Evolutionary conservation across 2,329 filamentous ascomycete genomes (phyloP).

Genomic region (Remersonia thermophila): DNA sequence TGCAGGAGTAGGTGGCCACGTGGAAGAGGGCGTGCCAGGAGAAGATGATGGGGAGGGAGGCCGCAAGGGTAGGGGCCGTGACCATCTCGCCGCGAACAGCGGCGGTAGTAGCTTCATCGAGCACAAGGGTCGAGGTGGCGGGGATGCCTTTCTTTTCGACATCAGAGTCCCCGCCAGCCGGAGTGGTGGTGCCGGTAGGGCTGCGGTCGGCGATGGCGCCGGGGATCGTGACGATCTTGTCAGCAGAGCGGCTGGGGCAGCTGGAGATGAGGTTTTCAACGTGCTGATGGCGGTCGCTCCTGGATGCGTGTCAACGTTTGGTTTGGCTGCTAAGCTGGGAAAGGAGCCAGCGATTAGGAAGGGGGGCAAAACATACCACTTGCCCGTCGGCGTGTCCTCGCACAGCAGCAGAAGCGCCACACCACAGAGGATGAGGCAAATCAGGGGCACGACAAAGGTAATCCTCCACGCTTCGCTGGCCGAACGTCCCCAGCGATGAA

Average conservation of each 20-base stretch:
- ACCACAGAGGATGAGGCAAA: constrained; percentile 56
- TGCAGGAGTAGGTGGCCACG: constrained; percentile 45
- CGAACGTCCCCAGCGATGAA: constrained; percentile 34
- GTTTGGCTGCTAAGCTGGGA: not conserved
- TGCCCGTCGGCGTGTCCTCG: constrained; percentile 69
- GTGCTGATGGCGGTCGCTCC: constrained; percentile 53
- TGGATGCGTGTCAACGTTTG: not conserved
- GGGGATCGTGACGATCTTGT: constrained; percentile 38
- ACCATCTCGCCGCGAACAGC: constrained; percentile 41
- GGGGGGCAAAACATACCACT: constrained; percentile 33
- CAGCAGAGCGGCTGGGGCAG: constrained; percentile 15
- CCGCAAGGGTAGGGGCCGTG: constrained; percentile 42
- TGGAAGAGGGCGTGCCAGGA: constrained; percentile 44
- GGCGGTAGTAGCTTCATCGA: constrained; percentile 20
- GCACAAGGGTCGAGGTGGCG: constrained; percentile 33
- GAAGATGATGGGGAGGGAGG: constrained; percentile 32
- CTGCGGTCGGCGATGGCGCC: constrained; percentile 21
- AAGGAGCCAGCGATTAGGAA: too few relatives aligned
- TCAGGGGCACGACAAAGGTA: constrained; percentile 71
- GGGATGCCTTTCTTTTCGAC: constrained; percentile 17
- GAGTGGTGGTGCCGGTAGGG: too few relatives aligned
- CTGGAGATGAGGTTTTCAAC: constrained; percentile 37
- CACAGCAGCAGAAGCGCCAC: constrained; percentile 58
- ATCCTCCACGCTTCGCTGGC: constrained; percentile 69
- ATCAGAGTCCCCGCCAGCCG: too few relatives aligned